Percentiles rank a stretch among this genome's conserved stretches.
Evolutionary conservation across 1,284 basidiomycete genomes (phyloP).

Genomic region (Taiwanofungus camphoratus): DNA sequence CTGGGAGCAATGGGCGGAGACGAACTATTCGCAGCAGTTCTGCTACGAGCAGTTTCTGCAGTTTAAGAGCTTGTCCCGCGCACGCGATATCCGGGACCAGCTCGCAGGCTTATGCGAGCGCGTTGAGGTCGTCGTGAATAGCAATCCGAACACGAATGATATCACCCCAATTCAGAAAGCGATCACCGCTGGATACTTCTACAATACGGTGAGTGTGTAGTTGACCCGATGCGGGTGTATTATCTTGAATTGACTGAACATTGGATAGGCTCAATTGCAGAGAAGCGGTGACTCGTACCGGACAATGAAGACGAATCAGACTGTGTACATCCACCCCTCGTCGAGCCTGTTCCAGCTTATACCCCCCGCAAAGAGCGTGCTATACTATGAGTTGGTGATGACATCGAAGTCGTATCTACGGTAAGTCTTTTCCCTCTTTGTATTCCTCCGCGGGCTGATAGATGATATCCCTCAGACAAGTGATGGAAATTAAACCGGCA

Average conservation of each 20-base stretch:
- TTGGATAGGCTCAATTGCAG: conserved; percentile 71
- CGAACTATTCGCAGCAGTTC: conserved; percentile 91
- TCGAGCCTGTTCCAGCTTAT: conserved; percentile 93
- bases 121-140: conserved; percentile 87
- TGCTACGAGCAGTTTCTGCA: conserved; percentile 98
- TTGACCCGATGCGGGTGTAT: neutral
- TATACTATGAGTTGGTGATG: conserved; percentile 95
- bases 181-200: conserved; percentile 93
- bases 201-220: conserved; percentile 72
- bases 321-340: conserved; percentile 95
- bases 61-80: conserved; percentile 91
- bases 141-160: conserved; percentile 87
- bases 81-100: conserved; percentile 95
- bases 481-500: conserved; percentile 94
- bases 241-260: conserved; percentile 6
- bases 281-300: conserved; percentile 91
- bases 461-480: conserved; percentile 58
- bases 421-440: conserved; percentile 26
- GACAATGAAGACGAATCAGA: conserved; percentile 91
- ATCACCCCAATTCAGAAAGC: conserved; percentile 93
- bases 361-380: conserved; percentile 84
- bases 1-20: conserved; percentile 98
- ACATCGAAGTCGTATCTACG: conserved; percentile 84
- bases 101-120: conserved; percentile 93
- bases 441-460: conserved; percentile 2